These are phyloP conservation scores for Hericium rajendrae DNA, from an alignment of 768 basidiomycete species.

Conservation along the genomic window DNA sequence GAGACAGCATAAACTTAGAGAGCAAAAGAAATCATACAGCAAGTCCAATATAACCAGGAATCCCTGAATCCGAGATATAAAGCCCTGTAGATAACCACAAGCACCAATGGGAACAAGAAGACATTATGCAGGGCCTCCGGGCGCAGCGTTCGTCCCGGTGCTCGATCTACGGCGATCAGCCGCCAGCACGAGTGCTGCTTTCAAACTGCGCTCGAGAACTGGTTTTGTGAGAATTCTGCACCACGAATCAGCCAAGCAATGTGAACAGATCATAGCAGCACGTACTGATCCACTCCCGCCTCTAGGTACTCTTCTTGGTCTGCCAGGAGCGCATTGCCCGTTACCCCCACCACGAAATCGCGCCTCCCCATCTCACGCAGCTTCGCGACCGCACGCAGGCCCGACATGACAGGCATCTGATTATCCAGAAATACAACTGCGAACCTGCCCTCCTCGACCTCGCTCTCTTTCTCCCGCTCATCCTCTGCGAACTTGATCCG, in stretches of 20 bases:
- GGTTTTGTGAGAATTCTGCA: slow-evolving; percentile 71
- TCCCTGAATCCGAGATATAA: not conserved
- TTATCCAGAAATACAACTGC: slow-evolving; percentile 55
- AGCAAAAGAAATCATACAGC: no score
- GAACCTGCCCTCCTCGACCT: slow-evolving; percentile 19
- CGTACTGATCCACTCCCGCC: slow-evolving; percentile 66
- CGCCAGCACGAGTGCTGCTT: slow-evolving; percentile 32
- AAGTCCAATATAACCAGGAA: not conserved
- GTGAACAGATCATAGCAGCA: not conserved
- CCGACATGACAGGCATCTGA: slow-evolving; percentile 79
- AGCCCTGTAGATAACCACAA: not conserved
- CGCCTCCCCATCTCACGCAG: slow-evolving; percentile 53
- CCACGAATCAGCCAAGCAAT: not conserved
- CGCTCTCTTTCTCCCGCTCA: not conserved
- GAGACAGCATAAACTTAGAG: no score
- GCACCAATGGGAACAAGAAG: not conserved
- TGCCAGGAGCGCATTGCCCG: slow-evolving; percentile 34
- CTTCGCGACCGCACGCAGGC: slow-evolving; percentile 55
- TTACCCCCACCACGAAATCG: slow-evolving; percentile 80
- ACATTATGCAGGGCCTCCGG: not conserved
- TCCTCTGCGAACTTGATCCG: slow-evolving; percentile 21
- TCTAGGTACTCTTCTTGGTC: slow-evolving; percentile 63
- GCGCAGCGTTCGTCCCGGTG: not conserved
- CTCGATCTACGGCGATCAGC: slow-evolving; percentile 28
- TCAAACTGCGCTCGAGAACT: slow-evolving; percentile 48